Conservation (phyloP, 495 filamentous ascomycete species). For the Emericellopsis terricola region DNA sequence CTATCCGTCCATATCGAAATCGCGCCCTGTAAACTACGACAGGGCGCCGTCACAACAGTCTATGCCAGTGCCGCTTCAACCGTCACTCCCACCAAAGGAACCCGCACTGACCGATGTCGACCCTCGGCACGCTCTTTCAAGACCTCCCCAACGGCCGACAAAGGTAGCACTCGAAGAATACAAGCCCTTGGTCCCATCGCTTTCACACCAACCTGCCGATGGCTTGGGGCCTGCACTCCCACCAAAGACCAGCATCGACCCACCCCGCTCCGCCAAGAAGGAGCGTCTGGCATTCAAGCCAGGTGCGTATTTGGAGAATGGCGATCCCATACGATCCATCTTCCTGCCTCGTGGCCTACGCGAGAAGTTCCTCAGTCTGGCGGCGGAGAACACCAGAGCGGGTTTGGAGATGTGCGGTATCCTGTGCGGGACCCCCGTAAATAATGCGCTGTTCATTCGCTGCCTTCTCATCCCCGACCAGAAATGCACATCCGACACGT, state of each 20-base stretch:
- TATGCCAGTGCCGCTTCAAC: conserved; percentile 9
- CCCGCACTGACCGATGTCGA: neutral
- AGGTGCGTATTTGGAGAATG: conserved; percentile 75
- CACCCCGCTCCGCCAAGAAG: conserved; percentile 8
- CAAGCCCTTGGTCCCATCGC: conserved; percentile 4
- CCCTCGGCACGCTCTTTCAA: conserved; percentile 1
- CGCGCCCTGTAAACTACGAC: conserved; percentile 23
- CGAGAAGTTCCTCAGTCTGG: conserved; percentile 47
- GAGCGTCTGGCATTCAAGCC: conserved; percentile 53
- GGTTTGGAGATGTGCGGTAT: conserved; percentile 93
- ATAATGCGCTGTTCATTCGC: conserved; percentile 83
- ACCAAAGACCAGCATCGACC: conserved; percentile 15
- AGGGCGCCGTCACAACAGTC: conserved; percentile 5
- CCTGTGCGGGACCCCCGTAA: conserved; percentile 75
- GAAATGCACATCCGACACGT: conserved; percentile 74
- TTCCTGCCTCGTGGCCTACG: conserved; percentile 71
- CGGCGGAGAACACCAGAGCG: conserved; percentile 50
- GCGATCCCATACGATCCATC: conserved; percentile 65
- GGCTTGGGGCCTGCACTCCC: conserved; percentile 15
- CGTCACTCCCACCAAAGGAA: conserved; percentile 28
- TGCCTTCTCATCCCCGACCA: conserved; percentile 84
- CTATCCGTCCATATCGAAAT: conserved; percentile 31
- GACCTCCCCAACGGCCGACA: neutral
- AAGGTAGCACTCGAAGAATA: conserved; percentile 11
- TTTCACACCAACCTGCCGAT: conserved; percentile 2